These are phyloP conservation scores for Colletotrichum viniferum DNA, from an alignment of 2,329 filamentous ascomycete genomes.

Conservation along the genomic window DNA sequence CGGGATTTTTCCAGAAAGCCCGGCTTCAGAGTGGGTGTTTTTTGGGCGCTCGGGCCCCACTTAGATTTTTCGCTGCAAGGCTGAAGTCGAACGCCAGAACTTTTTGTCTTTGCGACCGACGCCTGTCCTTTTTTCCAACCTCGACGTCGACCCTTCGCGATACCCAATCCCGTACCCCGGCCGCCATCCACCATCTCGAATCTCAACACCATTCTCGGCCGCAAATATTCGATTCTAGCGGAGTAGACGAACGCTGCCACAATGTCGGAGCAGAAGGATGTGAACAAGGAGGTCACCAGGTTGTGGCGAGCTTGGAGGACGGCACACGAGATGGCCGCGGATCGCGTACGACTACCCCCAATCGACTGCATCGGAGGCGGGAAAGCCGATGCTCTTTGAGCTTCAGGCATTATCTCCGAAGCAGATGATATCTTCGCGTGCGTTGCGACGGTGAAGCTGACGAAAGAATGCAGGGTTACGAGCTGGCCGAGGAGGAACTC, in stretches of 20 bases:
- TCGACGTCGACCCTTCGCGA: not conserved
- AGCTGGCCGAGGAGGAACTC: slow-evolving; percentile 87
- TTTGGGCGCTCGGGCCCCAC: slow-evolving; percentile 6
- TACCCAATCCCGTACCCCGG: not conserved
- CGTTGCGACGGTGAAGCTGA: slow-evolving; percentile 9
- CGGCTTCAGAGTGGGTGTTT: not conserved
- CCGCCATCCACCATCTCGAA: not conserved
- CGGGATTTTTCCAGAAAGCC: slow-evolving; percentile 10
- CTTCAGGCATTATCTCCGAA: not conserved
- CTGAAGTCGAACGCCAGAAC: slow-evolving; percentile 15
- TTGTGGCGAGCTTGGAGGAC: slow-evolving; percentile 96
- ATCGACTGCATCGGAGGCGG: not conserved
- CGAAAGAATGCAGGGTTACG: slow-evolving; percentile 76
- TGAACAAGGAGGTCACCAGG: slow-evolving; percentile 62
- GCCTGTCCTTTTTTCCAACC: slow-evolving; percentile 1
- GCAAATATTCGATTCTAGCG: not conserved
- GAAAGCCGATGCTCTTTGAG: not conserved
- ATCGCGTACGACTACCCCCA: slow-evolving; percentile 70
- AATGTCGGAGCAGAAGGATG: slow-evolving; percentile 51
- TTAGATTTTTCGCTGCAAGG: slow-evolving; percentile 18
- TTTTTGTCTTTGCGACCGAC: slow-evolving; percentile 21
- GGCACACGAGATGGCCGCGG: slow-evolving; percentile 91
- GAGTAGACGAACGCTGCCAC: slow-evolving; percentile 4
- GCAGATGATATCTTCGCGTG: not conserved
- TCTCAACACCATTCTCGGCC: not conserved